Evolutionary conservation across 768 basidiomycete species (phyloP), one percentile per base, ranked within the genome.

Genomic region (Gloeostereum incarnatum): DNA sequence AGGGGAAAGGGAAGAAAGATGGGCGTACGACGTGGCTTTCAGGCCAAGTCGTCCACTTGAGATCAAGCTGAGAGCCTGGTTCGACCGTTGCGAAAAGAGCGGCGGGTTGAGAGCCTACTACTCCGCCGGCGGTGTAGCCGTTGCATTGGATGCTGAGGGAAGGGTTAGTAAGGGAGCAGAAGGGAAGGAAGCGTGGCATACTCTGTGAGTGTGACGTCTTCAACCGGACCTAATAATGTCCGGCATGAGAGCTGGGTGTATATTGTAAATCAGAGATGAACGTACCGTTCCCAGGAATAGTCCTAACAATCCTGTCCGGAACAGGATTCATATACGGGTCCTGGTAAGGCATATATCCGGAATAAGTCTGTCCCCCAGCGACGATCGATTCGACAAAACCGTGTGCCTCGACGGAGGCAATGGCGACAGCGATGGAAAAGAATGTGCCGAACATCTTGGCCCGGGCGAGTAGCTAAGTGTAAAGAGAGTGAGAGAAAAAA

Each of bases 1-100:
- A n/a, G n/a, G n/a, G n/a, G n/a, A n/a, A n/a, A n/a, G n/a, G 33
- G 51, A 51, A 35, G 35, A 47, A 40, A 49, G 48, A 5, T 53
- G 57, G 8, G 26, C 26, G 8, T 29, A 36, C 57, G 60, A 22
- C 51, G 50, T n/a, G n/a, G n/a, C n/a, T n/a, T n/a, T n/a, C n/a
- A 0, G 61, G 61, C 61, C 61, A 49, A n/a, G 58, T 48, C 3
- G 61, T 67, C 65, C 63, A 69, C 51, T 68, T 64, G 27, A 69
- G 50, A 13, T 54, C 50, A 19, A 69, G 49, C 19, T 52, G 47
- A 10, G 58, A 56, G 7, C 66, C 68, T 8, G 68, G 61, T 2
- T 63, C 57, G n/a, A 65, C 57, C 3, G 63, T 65, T 5, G 59
- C 65, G 39, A 50, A 54, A 17, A 68, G 45, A 3, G 64, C 56